Base-by-base conservation (phyloP, 2,329 filamentous ascomycete genomes). In the Clonostachys chloroleuca region DNA sequence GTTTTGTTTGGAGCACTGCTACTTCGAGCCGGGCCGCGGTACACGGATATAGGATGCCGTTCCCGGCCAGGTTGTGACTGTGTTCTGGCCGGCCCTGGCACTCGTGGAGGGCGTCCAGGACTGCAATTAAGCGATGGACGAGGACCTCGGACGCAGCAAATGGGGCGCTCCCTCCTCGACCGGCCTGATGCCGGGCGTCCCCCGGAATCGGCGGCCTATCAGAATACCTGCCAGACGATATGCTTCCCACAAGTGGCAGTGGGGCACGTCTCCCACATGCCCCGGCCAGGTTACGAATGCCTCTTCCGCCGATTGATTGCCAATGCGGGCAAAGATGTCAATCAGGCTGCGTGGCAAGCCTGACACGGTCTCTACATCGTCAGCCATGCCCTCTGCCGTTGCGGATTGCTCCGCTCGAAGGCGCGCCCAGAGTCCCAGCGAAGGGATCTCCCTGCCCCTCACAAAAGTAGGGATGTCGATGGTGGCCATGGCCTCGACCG, bases 201-300 rank as follows among this genome's bases (percentile, higher is more conserved):
- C 48, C 14, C 43, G 51, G 12, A 48, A 42, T 12, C 57, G 44
- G 2, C 59, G 56, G n/a, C 42, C 40, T 6, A 56, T 48, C 6
- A 62, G 17, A 4, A 62, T 51, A 0, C 56, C 59, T 3, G 59
- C 46, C 20, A 59, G 35, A 2, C 59, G 54, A 47, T 54, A 61
- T 0, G 57, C 51, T 16, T 62, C 59, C 59, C 59, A 62, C 4
- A 61, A 51, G 34, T 61, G 58, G 30, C 53, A 56, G 20, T 60
- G 59, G 2, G 55, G 54, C 18, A 59, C 47, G 34, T 56, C 49
- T 0, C 59, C 59, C 6, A 55, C 50, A 2, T 60, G 48, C 1
- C 59, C 59, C 0, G 56, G 54, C 59, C 59, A 62, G 1, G 39
- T 39, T 12, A 47, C 46, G 30, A 62, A 44, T 0, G 49, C 51